Evolutionary conservation across 2,329 filamentous ascomycete species (phyloP).

Genomic region (Zarea fungicola): DNA sequence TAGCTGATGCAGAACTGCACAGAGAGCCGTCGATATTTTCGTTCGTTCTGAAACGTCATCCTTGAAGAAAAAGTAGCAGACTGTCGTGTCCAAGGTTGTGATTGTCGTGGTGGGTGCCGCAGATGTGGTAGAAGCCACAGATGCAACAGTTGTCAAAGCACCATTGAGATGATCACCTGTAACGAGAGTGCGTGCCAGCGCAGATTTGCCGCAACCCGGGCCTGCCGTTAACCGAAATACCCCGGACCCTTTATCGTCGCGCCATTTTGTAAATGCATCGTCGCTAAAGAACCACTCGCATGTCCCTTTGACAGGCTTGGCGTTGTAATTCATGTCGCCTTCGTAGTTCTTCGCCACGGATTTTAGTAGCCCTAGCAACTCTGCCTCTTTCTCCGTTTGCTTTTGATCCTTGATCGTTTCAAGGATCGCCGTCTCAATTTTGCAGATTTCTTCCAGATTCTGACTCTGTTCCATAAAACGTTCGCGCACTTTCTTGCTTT

Average conservation of each 20-base stretch:
- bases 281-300: slow-evolving; percentile 3
- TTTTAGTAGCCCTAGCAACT: background rate
- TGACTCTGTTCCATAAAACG: background rate
- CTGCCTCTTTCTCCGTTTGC: background rate
- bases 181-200: no score
- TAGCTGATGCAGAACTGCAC: background rate
- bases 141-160: no score
- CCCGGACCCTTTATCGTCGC: background rate
- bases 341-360: background rate
- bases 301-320: background rate
- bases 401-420: background rate
- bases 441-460: background rate
- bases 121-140: no score
- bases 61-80: slow-evolving; percentile 11
- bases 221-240: slow-evolving; percentile 23
- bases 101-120: no score
- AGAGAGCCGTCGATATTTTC: background rate
- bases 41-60: background rate
- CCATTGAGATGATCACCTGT: no score
- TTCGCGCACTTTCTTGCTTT: background rate
- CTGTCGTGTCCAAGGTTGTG: background rate
- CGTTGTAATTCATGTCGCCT: background rate
- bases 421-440: background rate
- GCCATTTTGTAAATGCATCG: background rate
- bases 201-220: slow-evolving; percentile 36